Conservation (phyloP, 78 protist genomes). For the Corallochytrium limacisporum region DNA sequence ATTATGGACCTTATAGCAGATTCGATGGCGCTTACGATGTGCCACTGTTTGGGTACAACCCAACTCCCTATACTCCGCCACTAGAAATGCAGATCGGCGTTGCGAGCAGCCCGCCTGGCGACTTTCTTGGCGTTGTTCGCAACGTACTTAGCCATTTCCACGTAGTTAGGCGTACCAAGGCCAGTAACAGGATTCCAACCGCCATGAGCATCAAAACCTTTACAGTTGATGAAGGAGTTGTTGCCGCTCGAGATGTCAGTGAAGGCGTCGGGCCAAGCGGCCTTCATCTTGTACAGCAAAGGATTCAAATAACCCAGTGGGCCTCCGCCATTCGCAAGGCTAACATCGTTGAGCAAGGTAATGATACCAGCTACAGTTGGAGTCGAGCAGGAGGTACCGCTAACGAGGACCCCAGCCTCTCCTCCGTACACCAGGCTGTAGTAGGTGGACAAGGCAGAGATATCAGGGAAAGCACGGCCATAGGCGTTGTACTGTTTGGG, state of each 20-base stretch:
- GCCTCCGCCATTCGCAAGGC: slow-evolving; percentile 14
- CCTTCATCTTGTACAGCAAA: slow-evolving; percentile 35
- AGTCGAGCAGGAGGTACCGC: slow-evolving; percentile 48
- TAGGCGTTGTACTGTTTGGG: not conserved
- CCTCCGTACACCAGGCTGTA: not conserved
- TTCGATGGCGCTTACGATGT: no score
- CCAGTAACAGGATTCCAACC: slow-evolving; percentile 9
- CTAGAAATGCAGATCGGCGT: no score
- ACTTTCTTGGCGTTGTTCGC: no score
- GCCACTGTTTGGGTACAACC: no score
- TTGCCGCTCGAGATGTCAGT: slow-evolving; percentile 46
- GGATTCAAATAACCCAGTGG: slow-evolving; percentile 60
- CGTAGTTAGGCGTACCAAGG: slow-evolving; percentile 5
- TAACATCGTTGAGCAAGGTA: slow-evolving; percentile 46
- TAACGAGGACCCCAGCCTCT: slow-evolving; percentile 15
- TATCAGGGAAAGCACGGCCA: slow-evolving; percentile 16
- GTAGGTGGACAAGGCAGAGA: no score
- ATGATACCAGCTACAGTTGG: slow-evolving; percentile 54
- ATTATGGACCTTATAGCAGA: no score
- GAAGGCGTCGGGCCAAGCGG: slow-evolving; percentile 31
- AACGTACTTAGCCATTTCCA: no score
- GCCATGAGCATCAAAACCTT: not conserved
- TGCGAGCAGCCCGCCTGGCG: no score
- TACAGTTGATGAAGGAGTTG: slow-evolving; percentile 10
- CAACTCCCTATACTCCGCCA: no score